phyloP scores from a whole-genome alignment of 2,329 filamentous ascomycete genomes.

The Fusarium xylarioides region DNA sequence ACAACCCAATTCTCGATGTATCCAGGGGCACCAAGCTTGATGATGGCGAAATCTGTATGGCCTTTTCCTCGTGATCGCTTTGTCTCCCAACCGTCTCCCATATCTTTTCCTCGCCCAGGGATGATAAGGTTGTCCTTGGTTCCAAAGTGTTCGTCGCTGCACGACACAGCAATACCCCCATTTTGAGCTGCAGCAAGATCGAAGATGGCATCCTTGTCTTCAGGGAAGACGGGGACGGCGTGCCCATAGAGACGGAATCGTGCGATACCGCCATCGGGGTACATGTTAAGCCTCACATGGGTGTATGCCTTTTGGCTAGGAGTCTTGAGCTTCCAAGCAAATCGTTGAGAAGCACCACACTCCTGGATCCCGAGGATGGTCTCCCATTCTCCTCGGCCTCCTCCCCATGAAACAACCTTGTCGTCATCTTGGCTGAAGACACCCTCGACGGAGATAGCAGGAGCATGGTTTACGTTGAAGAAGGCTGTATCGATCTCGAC shows the following conservation, averaged over 20 bases:
- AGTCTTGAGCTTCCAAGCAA: conserved; percentile 73
- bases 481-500: conserved; percentile 83
- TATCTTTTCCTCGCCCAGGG: conserved; percentile 80
- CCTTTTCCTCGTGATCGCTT: conserved; percentile 74
- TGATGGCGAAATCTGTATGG: conserved; percentile 84
- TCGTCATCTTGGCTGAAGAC: conserved; percentile 72
- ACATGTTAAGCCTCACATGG: conserved; percentile 84
- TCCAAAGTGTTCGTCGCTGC: conserved; percentile 86
- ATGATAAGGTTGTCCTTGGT: conserved; percentile 83
- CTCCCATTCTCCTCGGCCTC: conserved; percentile 71
- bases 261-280: conserved; percentile 85
- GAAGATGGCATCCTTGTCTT: conserved; percentile 70
- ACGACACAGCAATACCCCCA: conserved; percentile 77
- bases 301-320: conserved; percentile 75
- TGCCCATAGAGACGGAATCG: conserved; percentile 80
- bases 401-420: conserved; percentile 70
- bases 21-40: conserved; percentile 74
- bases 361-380: conserved; percentile 74
- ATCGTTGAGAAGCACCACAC: conserved; percentile 77
- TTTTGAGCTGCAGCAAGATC: conserved; percentile 83
- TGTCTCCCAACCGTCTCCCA: conserved; percentile 92
- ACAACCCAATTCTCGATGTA: conserved; percentile 73
- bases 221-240: conserved; percentile 79
- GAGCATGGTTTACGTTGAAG: conserved; percentile 85
- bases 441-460: conserved; percentile 80